A percentile compares a stretch with the other conserved stretches of the same genome.
Evolutionary conservation across 768 basidiomycete species (phyloP).

Genomic region (Mycena epipterygia): DNA sequence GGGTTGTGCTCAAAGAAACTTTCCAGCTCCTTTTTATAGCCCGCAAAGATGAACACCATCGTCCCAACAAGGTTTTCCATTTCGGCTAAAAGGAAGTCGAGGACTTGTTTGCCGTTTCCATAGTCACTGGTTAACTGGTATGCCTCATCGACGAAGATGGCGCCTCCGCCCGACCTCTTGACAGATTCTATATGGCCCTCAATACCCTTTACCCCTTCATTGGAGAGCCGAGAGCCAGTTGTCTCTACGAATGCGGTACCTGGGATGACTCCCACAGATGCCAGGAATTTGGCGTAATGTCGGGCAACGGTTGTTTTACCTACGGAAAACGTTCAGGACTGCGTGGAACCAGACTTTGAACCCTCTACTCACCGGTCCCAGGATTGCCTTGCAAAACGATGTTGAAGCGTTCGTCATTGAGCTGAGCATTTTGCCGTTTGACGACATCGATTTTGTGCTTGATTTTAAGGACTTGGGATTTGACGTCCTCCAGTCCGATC

Average conservation of each 20-base stretch:
- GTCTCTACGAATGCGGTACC: conserved; percentile 70
- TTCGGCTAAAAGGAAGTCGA: conserved; percentile 79
- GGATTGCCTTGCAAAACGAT: conserved; percentile 77
- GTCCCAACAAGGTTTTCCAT: conserved; percentile 79
- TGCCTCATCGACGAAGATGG: conserved; percentile 79
- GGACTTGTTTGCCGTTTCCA: conserved; percentile 62
- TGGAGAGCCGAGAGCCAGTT: conserved; percentile 70
- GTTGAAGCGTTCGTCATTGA: conserved; percentile 72
- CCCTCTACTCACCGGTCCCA: conserved; percentile 72
- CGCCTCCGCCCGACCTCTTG: conserved; percentile 68
- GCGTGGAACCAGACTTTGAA: conserved; percentile 38
- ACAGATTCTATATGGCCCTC: conserved; percentile 63
- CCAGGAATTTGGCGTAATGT: conserved; percentile 71
- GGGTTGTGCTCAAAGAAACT: conserved; percentile 84
- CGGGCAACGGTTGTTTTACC: conserved; percentile 81
- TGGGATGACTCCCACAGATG: conserved; percentile 67
- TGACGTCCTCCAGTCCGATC: conserved; percentile 78
- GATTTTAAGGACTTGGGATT: conserved; percentile 68
- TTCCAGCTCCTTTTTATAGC: conserved; percentile 81
- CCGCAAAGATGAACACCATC: conserved; percentile 77
- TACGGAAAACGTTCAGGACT: conserved; percentile 44
- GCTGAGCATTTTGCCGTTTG: conserved; percentile 64
- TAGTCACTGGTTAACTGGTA: conserved; percentile 70
- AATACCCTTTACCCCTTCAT: conserved; percentile 66
- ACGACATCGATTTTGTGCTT: conserved; percentile 68